phyloP scores from a whole-genome alignment of 129 eudicot species.

The Chrysanthemum seticuspe region DNA sequence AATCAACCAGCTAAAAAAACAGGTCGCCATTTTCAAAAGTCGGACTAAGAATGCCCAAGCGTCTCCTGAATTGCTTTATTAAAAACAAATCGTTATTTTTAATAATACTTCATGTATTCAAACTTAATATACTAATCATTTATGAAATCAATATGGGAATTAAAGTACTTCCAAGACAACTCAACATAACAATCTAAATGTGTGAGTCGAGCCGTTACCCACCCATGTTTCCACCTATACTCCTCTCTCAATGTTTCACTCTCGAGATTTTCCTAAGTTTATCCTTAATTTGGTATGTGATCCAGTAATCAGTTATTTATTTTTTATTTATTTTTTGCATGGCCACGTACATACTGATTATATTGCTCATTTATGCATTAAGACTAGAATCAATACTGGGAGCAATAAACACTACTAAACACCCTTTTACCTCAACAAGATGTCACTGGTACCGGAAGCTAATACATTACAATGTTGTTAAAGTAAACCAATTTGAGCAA shows the following conservation, averaged over 20 bases:
- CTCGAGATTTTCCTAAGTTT: no score
- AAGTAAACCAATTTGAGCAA: conserved; percentile 2
- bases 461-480: background rate
- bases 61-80: conserved; percentile 3
- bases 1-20: background rate
- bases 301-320: no score
- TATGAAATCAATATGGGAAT: no score
- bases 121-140: no score
- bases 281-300: no score
- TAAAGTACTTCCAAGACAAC: no score
- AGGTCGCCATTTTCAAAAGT: background rate
- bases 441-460: background rate
- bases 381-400: background rate
- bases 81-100: background rate
- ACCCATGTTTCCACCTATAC: no score
- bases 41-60: background rate
- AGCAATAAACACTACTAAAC: background rate
- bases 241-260: no score
- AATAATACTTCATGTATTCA: no score
- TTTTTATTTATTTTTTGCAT: no score
- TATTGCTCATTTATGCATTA: background rate
- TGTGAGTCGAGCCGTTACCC: no score
- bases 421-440: background rate
- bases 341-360: background rate
- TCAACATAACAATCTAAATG: no score